phyloP scores from a whole-genome alignment of 225 moss, liverwort and hornwort species.

The Sphagnum tenellum region DNA sequence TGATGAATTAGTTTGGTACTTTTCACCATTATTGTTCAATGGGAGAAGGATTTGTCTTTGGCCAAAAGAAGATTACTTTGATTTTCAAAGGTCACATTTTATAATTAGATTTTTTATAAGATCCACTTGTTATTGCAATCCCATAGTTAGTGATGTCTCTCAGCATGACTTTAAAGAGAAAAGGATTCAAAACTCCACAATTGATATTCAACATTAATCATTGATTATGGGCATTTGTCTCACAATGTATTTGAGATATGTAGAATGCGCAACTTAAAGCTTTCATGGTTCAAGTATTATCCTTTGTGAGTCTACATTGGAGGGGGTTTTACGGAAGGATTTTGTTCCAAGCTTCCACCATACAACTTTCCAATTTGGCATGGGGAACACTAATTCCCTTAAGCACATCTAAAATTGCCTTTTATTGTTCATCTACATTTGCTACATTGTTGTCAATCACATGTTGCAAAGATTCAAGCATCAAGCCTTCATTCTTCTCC shows the following conservation, averaged over 20 bases:
- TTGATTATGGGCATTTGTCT: too few species aligned
- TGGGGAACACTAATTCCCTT: conserved; percentile 62
- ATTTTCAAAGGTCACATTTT: conserved; percentile 2
- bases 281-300: too few species aligned
- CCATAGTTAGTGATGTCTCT: background rate
- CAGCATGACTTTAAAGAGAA: background rate
- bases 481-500: too few species aligned
- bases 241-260: too few species aligned
- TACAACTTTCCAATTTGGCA: conserved; percentile 47
- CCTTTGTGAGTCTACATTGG: too few species aligned
- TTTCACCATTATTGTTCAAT: too few species aligned
- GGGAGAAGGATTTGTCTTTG: conserved; percentile 16
- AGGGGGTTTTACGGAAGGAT: too few species aligned
- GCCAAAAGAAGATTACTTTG: conserved; percentile 13
- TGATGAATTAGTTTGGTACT: too few species aligned
- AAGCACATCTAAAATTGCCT: conserved; percentile 60
- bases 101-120: conserved; percentile 29
- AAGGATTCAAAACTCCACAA: background rate
- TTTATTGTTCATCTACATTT: conserved; percentile 61
- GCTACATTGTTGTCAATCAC: conserved; percentile 71
- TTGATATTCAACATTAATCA: background rate
- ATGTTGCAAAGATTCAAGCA: conserved; percentile 30
- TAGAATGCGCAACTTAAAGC: too few species aligned
- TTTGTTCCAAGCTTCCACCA: conserved; percentile 85
- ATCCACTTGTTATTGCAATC: conserved; percentile 24